These are phyloP conservation scores for Catenaria anguillulae DNA, from an alignment of 371 early-diverging fungal genomes.

Conservation along the genomic window DNA sequence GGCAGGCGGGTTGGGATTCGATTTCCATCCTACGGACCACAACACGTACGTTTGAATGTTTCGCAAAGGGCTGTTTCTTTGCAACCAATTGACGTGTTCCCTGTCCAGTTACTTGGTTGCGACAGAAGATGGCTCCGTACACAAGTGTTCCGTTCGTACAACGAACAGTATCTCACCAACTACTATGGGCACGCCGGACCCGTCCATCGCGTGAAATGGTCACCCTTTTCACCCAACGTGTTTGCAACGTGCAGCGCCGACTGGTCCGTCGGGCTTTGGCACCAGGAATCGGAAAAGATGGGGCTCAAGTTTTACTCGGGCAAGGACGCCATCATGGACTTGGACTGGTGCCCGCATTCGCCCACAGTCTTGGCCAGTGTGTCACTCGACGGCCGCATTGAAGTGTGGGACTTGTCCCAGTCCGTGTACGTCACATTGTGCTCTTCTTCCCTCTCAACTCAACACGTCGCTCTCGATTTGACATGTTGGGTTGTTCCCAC, in stretches of 20 bases:
- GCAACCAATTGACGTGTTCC: background rate
- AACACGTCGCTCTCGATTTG: background rate
- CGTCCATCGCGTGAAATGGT: conserved; percentile 29
- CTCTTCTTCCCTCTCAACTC: conserved; percentile 1
- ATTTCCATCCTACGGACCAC: conserved; percentile 29
- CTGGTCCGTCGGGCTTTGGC: conserved; percentile 36
- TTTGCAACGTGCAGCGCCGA: conserved; percentile 30
- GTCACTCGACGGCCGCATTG: conserved; percentile 31
- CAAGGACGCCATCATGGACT: conserved; percentile 29
- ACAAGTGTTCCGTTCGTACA: conserved; percentile 36
- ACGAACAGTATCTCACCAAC: conserved; percentile 33
- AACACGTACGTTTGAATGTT: conserved; percentile 28
- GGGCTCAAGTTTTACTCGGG: conserved; percentile 33
- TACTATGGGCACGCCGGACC: conserved; percentile 33
- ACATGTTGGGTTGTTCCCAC: conserved; percentile 3
- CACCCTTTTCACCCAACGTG: conserved; percentile 24
- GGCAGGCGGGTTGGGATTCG: conserved; percentile 35
- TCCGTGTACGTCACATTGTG: conserved; percentile 22
- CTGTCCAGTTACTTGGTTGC: conserved; percentile 34
- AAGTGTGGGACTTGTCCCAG: conserved; percentile 36
- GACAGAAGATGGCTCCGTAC: conserved; percentile 36
- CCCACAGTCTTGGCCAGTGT: conserved; percentile 33
- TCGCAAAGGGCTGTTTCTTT: background rate
- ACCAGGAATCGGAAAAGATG: conserved; percentile 19
- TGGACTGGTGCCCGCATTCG: conserved; percentile 28